Conservation (phyloP, 1,139 yeast species). For the Geotrichum fermentans region DNA sequence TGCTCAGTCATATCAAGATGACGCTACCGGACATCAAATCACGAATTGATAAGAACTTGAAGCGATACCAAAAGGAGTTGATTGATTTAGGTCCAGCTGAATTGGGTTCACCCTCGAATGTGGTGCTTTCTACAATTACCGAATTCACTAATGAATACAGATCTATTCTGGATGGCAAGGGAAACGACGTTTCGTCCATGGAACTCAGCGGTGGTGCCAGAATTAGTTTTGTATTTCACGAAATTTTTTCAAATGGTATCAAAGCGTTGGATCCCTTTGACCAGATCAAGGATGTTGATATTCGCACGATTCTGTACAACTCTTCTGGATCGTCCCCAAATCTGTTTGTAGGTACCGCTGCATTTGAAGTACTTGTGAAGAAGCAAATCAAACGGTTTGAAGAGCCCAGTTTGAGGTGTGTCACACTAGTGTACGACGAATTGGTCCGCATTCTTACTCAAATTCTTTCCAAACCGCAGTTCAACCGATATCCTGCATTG, state of each 20-base stretch:
- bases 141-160: constrained; percentile 88
- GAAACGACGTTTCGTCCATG: constrained; percentile 74
- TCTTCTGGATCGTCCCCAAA: constrained; percentile 96
- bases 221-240: constrained; percentile 95
- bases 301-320: constrained; percentile 88
- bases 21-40: constrained; percentile 93
- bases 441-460: constrained; percentile 86
- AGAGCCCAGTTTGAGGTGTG: constrained; percentile 91
- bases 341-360: constrained; percentile 92
- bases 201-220: constrained; percentile 97
- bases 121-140: constrained; percentile 88
- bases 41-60: constrained; percentile 82
- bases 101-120: constrained; percentile 84
- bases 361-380: constrained; percentile 90
- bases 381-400: constrained; percentile 93
- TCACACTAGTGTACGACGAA: constrained; percentile 88
- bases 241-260: constrained; percentile 88
- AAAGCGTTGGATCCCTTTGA: constrained; percentile 94
- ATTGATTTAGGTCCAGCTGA: constrained; percentile 64
- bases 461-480: constrained; percentile 72
- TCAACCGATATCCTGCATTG: constrained; percentile 83
- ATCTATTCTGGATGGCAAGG: constrained; percentile 89
- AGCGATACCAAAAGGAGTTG: constrained; percentile 81
- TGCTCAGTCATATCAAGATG: constrained; percentile 87
- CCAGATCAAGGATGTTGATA: constrained; percentile 93